A percentile compares a stretch with the other conserved stretches of the same genome.
phyloP scores from a whole-genome alignment of 805 yeast species.

The Saccharomycopsis schoenii region DNA sequence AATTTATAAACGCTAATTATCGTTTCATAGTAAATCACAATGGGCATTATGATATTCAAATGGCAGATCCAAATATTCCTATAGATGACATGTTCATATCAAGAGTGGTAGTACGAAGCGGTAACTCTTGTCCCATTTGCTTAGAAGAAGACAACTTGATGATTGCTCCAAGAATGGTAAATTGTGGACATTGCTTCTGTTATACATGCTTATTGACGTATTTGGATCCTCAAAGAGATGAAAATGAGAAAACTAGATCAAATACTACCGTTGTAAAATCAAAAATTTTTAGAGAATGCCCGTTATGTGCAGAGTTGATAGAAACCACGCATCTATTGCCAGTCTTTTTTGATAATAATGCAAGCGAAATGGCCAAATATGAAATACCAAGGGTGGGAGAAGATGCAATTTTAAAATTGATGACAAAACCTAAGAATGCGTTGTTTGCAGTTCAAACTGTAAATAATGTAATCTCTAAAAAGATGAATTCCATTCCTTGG shows the following conservation, averaged over 20 bases:
- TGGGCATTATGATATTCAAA: constrained; percentile 45
- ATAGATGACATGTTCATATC: constrained; percentile 51
- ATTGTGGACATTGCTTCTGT: constrained; percentile 92
- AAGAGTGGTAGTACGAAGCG: constrained; percentile 65
- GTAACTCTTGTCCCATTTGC: constrained; percentile 87
- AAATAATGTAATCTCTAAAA: constrained; percentile 28
- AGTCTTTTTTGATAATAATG: constrained; percentile 43
- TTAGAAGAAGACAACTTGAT: constrained; percentile 45
- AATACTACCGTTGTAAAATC: constrained; percentile 19
- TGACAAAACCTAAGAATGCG: constrained; percentile 42
- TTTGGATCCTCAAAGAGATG: constrained; percentile 38
- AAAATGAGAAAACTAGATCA: constrained; percentile 7
- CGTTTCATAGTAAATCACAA: constrained; percentile 69
- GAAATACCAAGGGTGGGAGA: constrained; percentile 50
- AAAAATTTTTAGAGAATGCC: constrained; percentile 61
- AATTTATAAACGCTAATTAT: constrained; percentile 74
- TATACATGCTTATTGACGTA: constrained; percentile 69
- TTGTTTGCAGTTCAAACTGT: constrained; percentile 43
- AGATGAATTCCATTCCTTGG: constrained; percentile 48
- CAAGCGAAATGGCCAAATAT: constrained; percentile 25
- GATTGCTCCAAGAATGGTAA: constrained; percentile 88
- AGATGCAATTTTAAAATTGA: constrained; percentile 50
- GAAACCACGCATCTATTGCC: constrained; percentile 52
- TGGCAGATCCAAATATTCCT: constrained; percentile 66
- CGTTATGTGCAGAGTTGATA: constrained; percentile 59